Conservation (phyloP, 73 alveolate genomes). For the Paramecium octaurelia region DNA sequence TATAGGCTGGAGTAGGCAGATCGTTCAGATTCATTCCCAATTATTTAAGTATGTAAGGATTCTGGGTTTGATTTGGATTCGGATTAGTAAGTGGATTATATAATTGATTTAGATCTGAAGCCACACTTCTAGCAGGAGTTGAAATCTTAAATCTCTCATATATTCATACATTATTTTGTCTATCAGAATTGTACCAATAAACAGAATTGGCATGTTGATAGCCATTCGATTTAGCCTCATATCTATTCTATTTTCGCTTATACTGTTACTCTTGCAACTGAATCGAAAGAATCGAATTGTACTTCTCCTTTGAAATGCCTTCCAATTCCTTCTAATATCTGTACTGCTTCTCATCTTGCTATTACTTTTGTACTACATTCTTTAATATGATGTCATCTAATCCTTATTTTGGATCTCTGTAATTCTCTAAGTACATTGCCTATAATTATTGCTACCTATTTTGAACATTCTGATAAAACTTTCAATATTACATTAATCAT, state of each 20-base stretch:
- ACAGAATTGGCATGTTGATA: neutral
- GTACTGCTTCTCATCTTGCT: neutral
- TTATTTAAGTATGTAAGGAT: neutral
- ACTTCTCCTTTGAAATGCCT: neutral
- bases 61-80: neutral
- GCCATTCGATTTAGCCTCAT: neutral
- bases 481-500: neutral
- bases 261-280: neutral
- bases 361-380: neutral
- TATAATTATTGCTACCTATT: neutral
- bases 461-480: neutral
- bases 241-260: neutral
- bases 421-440: neutral
- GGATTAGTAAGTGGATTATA: slow-evolving; percentile 5
- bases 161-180: neutral
- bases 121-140: neutral
- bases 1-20: neutral
- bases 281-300: neutral
- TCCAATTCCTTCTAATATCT: neutral
- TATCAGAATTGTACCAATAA: neutral
- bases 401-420: neutral
- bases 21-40: neutral
- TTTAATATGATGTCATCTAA: neutral
- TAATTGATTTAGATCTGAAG: neutral
- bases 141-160: neutral